These are phyloP conservation scores for Lipomyces mesembrius DNA, from an alignment of 805 yeast genomes.

Conservation along the genomic window DNA sequence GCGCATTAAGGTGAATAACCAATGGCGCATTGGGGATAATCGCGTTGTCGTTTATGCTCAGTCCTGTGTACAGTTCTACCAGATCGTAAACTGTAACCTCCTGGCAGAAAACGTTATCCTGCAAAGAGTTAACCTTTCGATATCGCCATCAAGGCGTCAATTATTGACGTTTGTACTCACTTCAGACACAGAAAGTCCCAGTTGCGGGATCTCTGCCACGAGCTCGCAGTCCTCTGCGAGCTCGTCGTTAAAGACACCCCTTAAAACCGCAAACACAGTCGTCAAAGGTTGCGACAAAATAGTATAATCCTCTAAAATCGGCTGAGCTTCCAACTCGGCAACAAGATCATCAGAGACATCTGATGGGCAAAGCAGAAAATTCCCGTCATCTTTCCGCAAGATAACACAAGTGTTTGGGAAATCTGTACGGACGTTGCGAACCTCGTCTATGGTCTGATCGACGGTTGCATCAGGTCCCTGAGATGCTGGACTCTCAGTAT, in stretches of 20 bases:
- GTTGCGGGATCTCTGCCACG: constrained; percentile 19
- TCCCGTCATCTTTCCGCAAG: constrained; percentile 6
- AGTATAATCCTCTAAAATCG: constrained; percentile 13
- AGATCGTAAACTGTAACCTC: constrained; percentile 35
- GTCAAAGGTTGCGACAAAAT: constrained; percentile 23
- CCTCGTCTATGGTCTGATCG: background rate
- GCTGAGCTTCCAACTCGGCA: background rate
- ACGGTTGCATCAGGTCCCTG: background rate
- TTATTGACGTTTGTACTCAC: constrained; percentile 9
- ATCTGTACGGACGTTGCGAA: constrained; percentile 2
- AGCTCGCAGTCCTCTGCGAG: constrained; percentile 21
- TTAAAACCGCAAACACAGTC: constrained; percentile 18
- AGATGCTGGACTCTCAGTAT: background rate
- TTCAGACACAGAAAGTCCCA: constrained; percentile 26
- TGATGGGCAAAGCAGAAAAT: constrained; percentile 24
- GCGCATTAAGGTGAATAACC: constrained; percentile 13
- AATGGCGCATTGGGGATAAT: constrained; percentile 13
- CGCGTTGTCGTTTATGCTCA: constrained; percentile 22
- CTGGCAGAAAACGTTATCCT: constrained; percentile 30
- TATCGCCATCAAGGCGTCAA: background rate
- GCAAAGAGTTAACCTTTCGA: background rate
- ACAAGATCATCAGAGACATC: constrained; percentile 12
- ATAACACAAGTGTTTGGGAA: constrained; percentile 26
- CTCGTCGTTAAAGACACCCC: constrained; percentile 18
- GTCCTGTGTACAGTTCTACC: constrained; percentile 24